Base-by-base conservation (phyloP, 257 asterid species). In the Primulina tabacum region DNA sequence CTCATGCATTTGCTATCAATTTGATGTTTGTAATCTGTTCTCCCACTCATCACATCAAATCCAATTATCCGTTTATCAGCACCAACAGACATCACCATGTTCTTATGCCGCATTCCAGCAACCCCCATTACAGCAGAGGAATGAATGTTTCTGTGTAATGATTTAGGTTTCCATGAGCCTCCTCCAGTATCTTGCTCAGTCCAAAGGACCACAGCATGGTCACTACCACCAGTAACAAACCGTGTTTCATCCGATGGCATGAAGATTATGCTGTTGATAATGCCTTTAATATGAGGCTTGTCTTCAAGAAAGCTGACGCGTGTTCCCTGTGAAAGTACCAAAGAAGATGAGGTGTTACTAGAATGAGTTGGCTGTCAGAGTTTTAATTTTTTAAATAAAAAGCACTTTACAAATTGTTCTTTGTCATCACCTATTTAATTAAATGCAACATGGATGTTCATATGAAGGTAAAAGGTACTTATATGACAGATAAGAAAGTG, bases 91-190 rank as follows among this genome's bases (percentile, higher is more conserved):
- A 93, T 76, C 71, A 90, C 88, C 21, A 84, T 74, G 61, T 84
- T 84, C 86, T 80, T 87, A 34, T 93, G 96, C 74, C 78, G 92
- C 87, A 90, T 77, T 70, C 96, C 99, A 52, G 97, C 95, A 81
- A 93, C 86, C 53, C 99, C 97, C 95, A 82, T 89, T 28, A 93
- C 96, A 62, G 97, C 96, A 75, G 99, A 89, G 66, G 97, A 78
- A 77, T 93, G 99, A 70, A 55, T 6, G 38, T 61, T 67, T 73
- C 72, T 83, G 77, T 91, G 97, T 79, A 93, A 65, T 28, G 82
- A 4, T 69, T 76, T 81, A 65, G 87, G 83, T 75, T 82, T 87
- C 97, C 97, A 93, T 58, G 77, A 75, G 79, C 81, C 77, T 60
- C 83, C 89, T 30, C 79, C 88, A 0, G 50, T 10, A 38, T 77